Evolutionary conservation across 2,329 filamentous ascomycete species (phyloP).

Genomic region (Truncatella angustata): DNA sequence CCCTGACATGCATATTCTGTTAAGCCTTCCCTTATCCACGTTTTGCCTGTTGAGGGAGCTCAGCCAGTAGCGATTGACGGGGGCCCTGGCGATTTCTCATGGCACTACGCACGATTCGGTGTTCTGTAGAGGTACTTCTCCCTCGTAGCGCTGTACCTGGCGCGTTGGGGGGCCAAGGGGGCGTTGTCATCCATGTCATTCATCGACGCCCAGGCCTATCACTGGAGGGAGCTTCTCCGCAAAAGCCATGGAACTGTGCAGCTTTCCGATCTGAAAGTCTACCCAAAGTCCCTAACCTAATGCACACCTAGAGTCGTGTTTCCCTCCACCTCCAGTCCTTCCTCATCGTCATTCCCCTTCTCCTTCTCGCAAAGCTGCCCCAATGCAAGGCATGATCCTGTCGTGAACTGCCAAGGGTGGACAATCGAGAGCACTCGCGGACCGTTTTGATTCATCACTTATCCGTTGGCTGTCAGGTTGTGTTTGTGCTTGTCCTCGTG

Average conservation of each 20-base stretch:
- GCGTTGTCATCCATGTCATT: conserved; percentile 1
- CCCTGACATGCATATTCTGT: neutral
- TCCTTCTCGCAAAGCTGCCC: too few relatives aligned
- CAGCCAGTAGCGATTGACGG: neutral
- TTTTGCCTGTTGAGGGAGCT: neutral
- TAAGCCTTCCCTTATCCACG: neutral
- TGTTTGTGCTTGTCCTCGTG: too few relatives aligned
- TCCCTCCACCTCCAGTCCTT: neutral
- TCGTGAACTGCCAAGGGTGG: too few relatives aligned
- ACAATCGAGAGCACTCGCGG: neutral
- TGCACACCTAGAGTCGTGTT: neutral
- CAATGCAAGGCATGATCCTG: neutral
- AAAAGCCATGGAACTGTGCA: conserved; percentile 3
- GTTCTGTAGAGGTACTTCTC: neutral
- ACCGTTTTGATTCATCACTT: neutral
- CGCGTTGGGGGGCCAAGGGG: neutral
- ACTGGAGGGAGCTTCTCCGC: conserved; percentile 4
- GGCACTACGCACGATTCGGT: neutral
- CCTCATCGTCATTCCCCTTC: neutral
- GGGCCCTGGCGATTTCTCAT: neutral
- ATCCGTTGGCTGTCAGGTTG: too few relatives aligned
- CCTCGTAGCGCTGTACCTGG: neutral
- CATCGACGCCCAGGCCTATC: conserved; percentile 2
- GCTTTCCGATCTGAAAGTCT: conserved; percentile 1
- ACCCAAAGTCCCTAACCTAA: neutral